Conservation (phyloP, 108 stramenopile species). For the Licmophora abbreviata region DNA sequence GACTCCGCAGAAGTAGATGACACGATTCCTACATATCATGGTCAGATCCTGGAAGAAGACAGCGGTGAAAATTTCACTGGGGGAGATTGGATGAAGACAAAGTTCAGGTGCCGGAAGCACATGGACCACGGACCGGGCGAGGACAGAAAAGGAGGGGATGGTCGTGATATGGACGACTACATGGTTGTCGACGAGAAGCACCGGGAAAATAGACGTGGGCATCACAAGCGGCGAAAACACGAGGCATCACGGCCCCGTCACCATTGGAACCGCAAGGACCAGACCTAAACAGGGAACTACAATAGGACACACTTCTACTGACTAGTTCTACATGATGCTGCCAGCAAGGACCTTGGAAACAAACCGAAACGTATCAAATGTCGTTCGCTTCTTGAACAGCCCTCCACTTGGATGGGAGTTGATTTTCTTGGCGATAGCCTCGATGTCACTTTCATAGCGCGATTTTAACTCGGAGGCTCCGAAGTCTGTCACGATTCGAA, state of each 20-base stretch:
- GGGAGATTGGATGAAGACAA: slow-evolving; percentile 57
- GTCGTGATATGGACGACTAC: slow-evolving; percentile 52
- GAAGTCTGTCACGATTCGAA: slow-evolving; percentile 67
- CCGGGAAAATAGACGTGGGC: no score
- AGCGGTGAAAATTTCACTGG: slow-evolving; percentile 13
- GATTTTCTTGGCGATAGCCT: slow-evolving; percentile 22
- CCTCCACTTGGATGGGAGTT: slow-evolving; percentile 29
- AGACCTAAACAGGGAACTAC: no score
- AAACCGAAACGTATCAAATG: no score
- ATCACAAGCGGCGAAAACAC: no score
- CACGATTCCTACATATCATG: slow-evolving; percentile 23
- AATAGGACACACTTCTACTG: no score
- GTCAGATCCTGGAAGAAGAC: slow-evolving; percentile 40
- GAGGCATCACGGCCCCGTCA: no score
- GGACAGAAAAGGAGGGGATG: slow-evolving; percentile 55
- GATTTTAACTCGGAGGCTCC: slow-evolving; percentile 30
- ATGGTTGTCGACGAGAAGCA: slow-evolving; percentile 53
- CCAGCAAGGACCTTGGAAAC: no score
- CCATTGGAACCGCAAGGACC: no score
- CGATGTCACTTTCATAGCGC: slow-evolving; percentile 33
- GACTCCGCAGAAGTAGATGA: not conserved
- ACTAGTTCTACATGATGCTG: no score
- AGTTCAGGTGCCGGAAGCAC: slow-evolving; percentile 76
- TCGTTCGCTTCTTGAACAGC: no score
- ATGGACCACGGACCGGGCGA: slow-evolving; percentile 38